Conservation (phyloP, 768 basidiomycete genomes). For the Trametes villosa region DNA sequence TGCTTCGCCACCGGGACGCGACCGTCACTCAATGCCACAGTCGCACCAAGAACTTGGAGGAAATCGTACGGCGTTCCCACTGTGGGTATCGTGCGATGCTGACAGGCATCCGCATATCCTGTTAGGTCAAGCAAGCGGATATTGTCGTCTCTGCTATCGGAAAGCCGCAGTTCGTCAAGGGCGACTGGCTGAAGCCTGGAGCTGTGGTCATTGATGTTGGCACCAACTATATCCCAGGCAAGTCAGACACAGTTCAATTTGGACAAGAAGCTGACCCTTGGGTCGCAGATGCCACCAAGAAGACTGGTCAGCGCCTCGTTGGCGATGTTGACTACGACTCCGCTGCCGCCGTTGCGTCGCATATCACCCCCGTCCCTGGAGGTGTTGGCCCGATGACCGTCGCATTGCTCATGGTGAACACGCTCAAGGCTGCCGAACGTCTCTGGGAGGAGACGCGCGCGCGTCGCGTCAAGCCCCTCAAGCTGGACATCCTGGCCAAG, state of each 20-base stretch:
- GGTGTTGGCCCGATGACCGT: conserved; percentile 99
- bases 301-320: conserved; percentile 93
- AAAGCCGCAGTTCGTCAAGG: conserved; percentile 86
- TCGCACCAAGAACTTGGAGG: conserved; percentile 78
- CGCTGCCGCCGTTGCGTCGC: conserved; percentile 77
- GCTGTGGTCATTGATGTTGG: conserved; percentile 97
- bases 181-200: conserved; percentile 94
- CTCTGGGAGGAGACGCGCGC: conserved; percentile 71
- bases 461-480: conserved; percentile 76
- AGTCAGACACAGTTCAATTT: conserved; percentile 15
- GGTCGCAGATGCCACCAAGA: conserved; percentile 78
- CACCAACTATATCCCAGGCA: conserved; percentile 93
- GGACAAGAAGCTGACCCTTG: background rate
- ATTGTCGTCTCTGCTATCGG: conserved; percentile 98
- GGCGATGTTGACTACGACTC: conserved; percentile 91
- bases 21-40: conserved; percentile 99
- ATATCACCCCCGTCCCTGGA: conserved; percentile 97
- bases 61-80: conserved; percentile 59
- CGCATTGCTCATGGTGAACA: conserved; percentile 96
- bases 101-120: background rate
- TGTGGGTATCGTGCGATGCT: background rate
- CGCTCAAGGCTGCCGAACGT: conserved; percentile 80
- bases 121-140: conserved; percentile 83
- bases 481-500: conserved; percentile 76
- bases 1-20: conserved; percentile 88